Base-by-base conservation (phyloP, 2,329 filamentous ascomycete species). In the Peltaster fructicola region DNA sequence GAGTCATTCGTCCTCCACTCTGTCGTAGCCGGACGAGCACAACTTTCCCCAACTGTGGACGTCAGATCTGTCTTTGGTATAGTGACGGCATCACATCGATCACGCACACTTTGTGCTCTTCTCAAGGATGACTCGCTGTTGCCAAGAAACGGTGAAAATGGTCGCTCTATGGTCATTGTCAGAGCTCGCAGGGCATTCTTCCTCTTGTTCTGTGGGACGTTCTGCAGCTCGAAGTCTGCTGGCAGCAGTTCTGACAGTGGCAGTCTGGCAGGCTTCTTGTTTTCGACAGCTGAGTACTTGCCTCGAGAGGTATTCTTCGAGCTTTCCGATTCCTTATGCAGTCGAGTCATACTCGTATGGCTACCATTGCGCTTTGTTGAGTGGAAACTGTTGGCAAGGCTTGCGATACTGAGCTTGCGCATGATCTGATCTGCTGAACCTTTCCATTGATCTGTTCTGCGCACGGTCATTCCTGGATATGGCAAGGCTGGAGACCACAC, bases 341-440 rank as follows among this genome's bases (percentile, higher is more conserved):
- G 19, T 17, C 15, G 17, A 17, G 32, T 50, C 23, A 53, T 40
- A 30, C 51, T 57, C 2, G 52, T 57, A 36, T 57, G 55, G 35
- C 73, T 78, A 18, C 59, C 61, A 1, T 77, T 76, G 29, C 75
- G 68, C 38, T 73, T 77, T 17, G 68, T 66, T 37, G 85, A 75
- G 14, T 68, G 66, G 43, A 90, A 84, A 23, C 75, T 75, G 36
- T 67, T 74, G 8, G 77, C 65, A 35, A 88, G 75, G 47, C 73
- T 82, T 23, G 75, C 73, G 41, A 80, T 73, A 50, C 79, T 91
- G 34, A 93, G 63, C 46, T 84, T 90, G 25, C 82, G 68, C 56
- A 92, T 91, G 43, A 92, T 68, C 1, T 78, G 78, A 17, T 79
- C 81, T 8, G 82, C 78, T n/a, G 76, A 81, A 19, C 68, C 68